phyloP scores from a whole-genome alignment of 2,329 filamentous ascomycete genomes.

The Penicillium expansum region DNA sequence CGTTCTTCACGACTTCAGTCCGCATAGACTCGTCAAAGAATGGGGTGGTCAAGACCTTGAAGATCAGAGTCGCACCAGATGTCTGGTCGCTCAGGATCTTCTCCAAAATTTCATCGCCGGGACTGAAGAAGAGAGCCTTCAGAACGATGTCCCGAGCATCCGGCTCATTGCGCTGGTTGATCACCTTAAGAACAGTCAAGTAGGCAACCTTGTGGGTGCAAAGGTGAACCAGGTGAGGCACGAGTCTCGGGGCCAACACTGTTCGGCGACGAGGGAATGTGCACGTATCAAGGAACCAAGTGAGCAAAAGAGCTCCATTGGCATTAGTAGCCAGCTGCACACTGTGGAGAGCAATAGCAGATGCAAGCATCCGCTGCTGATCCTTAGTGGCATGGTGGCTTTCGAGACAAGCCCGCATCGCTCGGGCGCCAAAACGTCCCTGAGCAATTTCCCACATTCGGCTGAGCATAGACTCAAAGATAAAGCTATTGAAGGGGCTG shows the following conservation, averaged over 20 bases:
- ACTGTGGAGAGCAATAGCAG: constrained; percentile 92
- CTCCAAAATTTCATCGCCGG: constrained; percentile 80
- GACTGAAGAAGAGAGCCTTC: constrained; percentile 87
- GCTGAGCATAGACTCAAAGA: constrained; percentile 95
- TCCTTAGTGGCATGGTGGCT: constrained; percentile 94
- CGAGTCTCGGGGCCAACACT: constrained; percentile 84
- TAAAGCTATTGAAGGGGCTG: constrained; percentile 86
- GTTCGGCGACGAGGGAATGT: constrained; percentile 89
- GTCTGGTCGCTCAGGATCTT: constrained; percentile 87
- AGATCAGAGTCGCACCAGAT: constrained; percentile 92
- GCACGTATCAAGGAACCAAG: constrained; percentile 98
- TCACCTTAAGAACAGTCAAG: constrained; percentile 93
- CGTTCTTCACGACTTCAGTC: constrained; percentile 82
- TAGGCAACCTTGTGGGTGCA: constrained; percentile 99
- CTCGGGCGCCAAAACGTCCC: constrained; percentile 88
- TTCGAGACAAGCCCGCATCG: constrained; percentile 94
- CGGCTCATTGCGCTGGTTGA: constrained; percentile 93
- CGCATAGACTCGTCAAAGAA: constrained; percentile 95
- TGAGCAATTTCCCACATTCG: constrained; percentile 92
- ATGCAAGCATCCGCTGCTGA: constrained; percentile 91
- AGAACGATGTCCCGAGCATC: constrained; percentile 89
- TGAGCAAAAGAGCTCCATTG: constrained; percentile 88
- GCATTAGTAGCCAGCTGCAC: constrained; percentile 95
- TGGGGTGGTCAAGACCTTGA: constrained; percentile 95
- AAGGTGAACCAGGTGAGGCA: constrained; percentile 88